A percentile compares a stretch with the other conserved stretches of the same genome.
phyloP scores from a whole-genome alignment of 768 basidiomycete genomes.

The Fomitopsis pulvina region DNA sequence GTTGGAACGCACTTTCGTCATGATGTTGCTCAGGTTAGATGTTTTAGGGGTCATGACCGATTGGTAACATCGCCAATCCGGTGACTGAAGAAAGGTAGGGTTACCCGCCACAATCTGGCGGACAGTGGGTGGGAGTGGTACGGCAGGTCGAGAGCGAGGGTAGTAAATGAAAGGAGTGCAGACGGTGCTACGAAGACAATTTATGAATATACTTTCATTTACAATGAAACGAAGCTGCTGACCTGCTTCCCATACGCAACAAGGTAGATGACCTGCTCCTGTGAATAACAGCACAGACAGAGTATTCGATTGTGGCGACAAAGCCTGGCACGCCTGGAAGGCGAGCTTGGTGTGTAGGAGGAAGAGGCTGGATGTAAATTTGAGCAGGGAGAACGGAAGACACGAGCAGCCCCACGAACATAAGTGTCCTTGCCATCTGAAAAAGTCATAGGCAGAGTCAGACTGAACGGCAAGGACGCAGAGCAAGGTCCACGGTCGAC shows the following conservation, averaged over 20 bases:
- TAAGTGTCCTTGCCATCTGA: conserved; percentile 47
- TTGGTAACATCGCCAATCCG: conserved; percentile 47
- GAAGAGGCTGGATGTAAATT: conserved; percentile 43
- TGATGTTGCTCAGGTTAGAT: conserved; percentile 22
- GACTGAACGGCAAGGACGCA: conserved; percentile 41
- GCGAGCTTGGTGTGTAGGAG: conserved; percentile 64
- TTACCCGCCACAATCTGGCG: conserved; percentile 12
- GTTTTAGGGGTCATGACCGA: conserved; percentile 24
- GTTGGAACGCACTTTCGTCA: conserved; percentile 26
- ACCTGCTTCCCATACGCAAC: conserved; percentile 51
- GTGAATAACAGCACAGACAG: conserved; percentile 43
- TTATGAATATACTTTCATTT: neutral
- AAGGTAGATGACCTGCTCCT: conserved; percentile 46
- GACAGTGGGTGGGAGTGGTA: conserved; percentile 43
- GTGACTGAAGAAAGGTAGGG: conserved; percentile 35
- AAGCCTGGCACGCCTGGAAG: conserved; percentile 71
- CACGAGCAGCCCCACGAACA: conserved; percentile 32
- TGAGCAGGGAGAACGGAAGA: conserved; percentile 5
- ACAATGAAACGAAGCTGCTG: conserved; percentile 17
- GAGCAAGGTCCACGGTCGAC: conserved; percentile 41
- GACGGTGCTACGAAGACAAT: conserved; percentile 34
- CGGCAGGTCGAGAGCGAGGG: conserved; percentile 58
- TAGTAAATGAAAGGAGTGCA: conserved; percentile 58
- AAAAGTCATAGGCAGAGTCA: conserved; percentile 55
- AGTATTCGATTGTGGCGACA: conserved; percentile 57